phyloP scores from a whole-genome alignment of 345 rosid genomes.

The Gynandropsis gynandra region DNA sequence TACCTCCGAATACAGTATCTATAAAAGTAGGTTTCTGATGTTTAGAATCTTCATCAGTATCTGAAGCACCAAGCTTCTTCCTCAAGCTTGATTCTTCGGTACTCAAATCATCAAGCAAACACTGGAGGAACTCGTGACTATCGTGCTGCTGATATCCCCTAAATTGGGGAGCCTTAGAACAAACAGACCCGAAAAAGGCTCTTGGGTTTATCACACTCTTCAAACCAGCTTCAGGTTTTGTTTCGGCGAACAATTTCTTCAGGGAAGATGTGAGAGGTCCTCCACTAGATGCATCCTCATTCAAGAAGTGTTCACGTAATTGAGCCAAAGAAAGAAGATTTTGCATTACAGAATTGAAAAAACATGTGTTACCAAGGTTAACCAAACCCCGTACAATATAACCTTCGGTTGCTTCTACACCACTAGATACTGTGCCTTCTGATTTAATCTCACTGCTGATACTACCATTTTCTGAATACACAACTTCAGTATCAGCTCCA shows the following conservation, averaged over 20 bases:
- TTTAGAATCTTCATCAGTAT: constrained; percentile 28
- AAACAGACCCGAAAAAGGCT: constrained; percentile 52
- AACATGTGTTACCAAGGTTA: constrained; percentile 96
- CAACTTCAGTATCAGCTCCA: constrained; percentile 45
- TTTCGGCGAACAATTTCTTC: constrained; percentile 69
- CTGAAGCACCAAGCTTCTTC: constrained; percentile 37
- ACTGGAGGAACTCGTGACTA: constrained; percentile 85
- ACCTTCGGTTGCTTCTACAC: constrained; percentile 40
- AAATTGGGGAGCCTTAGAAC: constrained; percentile 87
- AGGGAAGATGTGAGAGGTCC: constrained; percentile 61
- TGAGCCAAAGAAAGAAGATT: constrained; percentile 67
- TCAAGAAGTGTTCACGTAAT: constrained; percentile 49
- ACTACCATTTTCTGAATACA: constrained; percentile 59
- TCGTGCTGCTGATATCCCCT: constrained; percentile 94
- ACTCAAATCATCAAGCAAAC: constrained; percentile 75
- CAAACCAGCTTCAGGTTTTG: constrained; percentile 44
- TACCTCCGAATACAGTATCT: constrained; percentile 79
- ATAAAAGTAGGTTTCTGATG: constrained; percentile 50
- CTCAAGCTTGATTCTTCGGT: constrained; percentile 59
- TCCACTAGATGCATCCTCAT: constrained; percentile 32
- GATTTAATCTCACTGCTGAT: constrained; percentile 34
- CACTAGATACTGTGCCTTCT: constrained; percentile 26
- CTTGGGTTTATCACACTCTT: constrained; percentile 70
- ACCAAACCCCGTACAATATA: constrained; percentile 69
- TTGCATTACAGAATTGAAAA: constrained; percentile 91